Percentiles rank a stretch among this genome's conserved stretches.
Evolutionary conservation across 164 flowering plant species (phyloP).

Genomic region (Kalanchoe fedtschenkoi): DNA sequence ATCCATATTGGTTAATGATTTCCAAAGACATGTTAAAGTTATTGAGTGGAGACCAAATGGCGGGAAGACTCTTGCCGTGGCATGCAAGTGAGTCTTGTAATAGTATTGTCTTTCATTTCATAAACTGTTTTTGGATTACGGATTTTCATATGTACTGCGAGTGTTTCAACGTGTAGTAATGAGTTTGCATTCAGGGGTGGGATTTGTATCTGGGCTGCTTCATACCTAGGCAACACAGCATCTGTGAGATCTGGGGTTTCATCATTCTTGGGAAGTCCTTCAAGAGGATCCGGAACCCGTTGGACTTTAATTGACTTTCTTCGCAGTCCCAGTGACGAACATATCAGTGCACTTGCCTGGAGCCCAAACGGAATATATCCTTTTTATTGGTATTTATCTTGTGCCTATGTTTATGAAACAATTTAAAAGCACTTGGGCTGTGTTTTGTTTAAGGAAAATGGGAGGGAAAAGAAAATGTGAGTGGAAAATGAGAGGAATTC

Average conservation of each 20-base stretch:
- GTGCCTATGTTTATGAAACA: not conserved
- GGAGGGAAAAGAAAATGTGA: no score
- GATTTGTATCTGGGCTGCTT: constrained; percentile 92
- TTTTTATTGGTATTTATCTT: not conserved
- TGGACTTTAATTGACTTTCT: constrained; percentile 89
- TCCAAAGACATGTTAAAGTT: constrained; percentile 56
- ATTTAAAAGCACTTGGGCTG: not conserved
- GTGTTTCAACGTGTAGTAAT: not conserved
- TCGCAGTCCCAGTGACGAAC: constrained; percentile 48
- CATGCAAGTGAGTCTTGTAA: constrained; percentile 65
- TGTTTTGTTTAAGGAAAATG: no score
- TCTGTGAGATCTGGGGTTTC: constrained; percentile 70
- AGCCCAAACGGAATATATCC: constrained; percentile 99
- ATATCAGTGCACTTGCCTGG: constrained; percentile 81
- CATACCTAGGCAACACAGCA: constrained; percentile 81
- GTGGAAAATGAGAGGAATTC: no score
- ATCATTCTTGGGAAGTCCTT: constrained; percentile 44
- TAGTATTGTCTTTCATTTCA: constrained; percentile 8
- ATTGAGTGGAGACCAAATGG: constrained; percentile 96
- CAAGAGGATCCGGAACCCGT: constrained; percentile 70
- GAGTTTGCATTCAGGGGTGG: constrained; percentile 58
- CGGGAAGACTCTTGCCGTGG: constrained; percentile 80
- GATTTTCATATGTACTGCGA: not conserved
- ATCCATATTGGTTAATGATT: constrained; percentile 54
- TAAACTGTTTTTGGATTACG: not conserved